These are phyloP conservation scores for Mortierella sp. DNA, from an alignment of 371 early-diverging fungal species.

Conservation along the genomic window DNA sequence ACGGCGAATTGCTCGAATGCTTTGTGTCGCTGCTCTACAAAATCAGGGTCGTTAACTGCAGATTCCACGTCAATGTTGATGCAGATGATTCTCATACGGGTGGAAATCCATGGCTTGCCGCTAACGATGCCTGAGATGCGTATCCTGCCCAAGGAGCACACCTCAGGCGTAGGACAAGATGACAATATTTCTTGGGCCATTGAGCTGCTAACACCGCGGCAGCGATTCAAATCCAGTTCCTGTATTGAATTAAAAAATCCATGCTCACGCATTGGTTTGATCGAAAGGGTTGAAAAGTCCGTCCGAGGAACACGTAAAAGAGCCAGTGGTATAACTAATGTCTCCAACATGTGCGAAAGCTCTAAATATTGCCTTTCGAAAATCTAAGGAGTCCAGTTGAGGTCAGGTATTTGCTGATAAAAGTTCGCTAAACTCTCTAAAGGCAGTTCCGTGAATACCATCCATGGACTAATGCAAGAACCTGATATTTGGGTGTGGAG, in stretches of 20 bases:
- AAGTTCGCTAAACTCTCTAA: neutral
- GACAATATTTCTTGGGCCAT: neutral
- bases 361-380: neutral
- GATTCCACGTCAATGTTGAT: neutral
- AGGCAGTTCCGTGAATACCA: neutral
- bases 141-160: neutral
- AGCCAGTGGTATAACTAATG: neutral
- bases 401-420: neutral
- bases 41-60: neutral
- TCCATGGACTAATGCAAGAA: neutral
- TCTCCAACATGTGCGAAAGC: no score
- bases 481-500: neutral
- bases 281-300: neutral
- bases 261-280: neutral
- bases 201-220: neutral
- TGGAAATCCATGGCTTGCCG: neutral
- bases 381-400: neutral
- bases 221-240: neutral
- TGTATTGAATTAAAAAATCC: neutral
- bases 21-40: neutral
- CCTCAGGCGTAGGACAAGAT: neutral
- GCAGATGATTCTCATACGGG: neutral
- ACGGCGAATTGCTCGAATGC: neutral
- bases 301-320: neutral
- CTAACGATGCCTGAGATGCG: neutral